phyloP scores from a whole-genome alignment of 2,329 filamentous ascomycete species.

The Aspergillus calidoustus region DNA sequence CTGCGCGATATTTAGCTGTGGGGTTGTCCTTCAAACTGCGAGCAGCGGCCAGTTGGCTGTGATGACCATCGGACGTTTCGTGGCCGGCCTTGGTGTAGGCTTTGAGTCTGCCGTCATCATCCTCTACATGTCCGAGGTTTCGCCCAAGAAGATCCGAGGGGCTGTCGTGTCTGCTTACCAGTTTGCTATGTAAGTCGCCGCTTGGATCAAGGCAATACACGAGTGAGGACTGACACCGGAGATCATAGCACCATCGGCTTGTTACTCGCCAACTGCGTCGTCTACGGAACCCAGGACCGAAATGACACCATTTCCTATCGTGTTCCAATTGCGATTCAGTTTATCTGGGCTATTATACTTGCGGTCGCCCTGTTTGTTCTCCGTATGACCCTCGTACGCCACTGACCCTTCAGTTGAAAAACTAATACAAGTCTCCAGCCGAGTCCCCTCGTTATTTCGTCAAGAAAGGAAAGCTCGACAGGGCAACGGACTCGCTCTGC shows the following conservation, averaged over 20 bases:
- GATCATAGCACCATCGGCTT: too few relatives aligned
- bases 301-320: too few relatives aligned
- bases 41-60: constrained; percentile 55
- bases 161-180: constrained; percentile 60
- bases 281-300: too few relatives aligned
- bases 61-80: constrained; percentile 73
- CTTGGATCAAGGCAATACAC: too few relatives aligned
- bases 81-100: constrained; percentile 77
- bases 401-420: constrained; percentile 63
- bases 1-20: constrained; percentile 71
- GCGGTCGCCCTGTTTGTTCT: too few relatives aligned
- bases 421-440: constrained; percentile 56
- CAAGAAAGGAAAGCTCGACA: constrained; percentile 70
- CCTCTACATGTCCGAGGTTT: constrained; percentile 84
- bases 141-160: constrained; percentile 74
- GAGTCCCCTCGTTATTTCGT: constrained; percentile 85
- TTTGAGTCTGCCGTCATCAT: constrained; percentile 81
- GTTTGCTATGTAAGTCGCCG: too few relatives aligned
- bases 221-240: constrained; percentile 54
- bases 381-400: too few relatives aligned
- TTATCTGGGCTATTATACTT: too few relatives aligned
- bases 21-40: constrained; percentile 69
- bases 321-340: too few relatives aligned
- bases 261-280: too few relatives aligned
- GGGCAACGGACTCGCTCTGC: constrained; percentile 65